Evolutionary conservation across 2,329 filamentous ascomycete species (phyloP).

Genomic region (Endoconidiophora laricicola): DNA sequence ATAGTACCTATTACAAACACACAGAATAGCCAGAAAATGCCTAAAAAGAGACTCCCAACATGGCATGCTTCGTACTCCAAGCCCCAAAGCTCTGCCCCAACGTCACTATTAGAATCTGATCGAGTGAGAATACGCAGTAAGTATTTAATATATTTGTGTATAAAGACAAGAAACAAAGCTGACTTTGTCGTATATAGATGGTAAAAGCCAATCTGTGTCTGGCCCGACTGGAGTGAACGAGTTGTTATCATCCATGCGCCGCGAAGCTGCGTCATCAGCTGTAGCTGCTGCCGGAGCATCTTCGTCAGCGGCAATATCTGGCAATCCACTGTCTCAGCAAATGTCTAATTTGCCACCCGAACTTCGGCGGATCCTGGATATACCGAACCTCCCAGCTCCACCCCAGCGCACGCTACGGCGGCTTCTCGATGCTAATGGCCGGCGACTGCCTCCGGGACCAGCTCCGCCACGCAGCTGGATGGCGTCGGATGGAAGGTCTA

Average conservation of each 20-base stretch:
- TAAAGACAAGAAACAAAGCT: no score
- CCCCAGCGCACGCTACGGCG: background rate
- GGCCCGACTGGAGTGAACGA: no score
- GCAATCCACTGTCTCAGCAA: background rate
- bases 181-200: no score
- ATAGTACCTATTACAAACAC: no score
- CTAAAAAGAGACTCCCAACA: constrained; percentile 1
- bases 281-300: background rate
- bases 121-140: background rate
- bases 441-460: background rate
- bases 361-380: background rate
- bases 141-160: background rate
- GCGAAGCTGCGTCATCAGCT: background rate
- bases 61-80: constrained; percentile 2
- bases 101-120: background rate
- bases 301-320: background rate
- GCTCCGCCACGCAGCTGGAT: background rate
- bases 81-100: background rate
- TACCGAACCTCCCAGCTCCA: background rate
- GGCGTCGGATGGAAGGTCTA: background rate
- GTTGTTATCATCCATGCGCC: no score
- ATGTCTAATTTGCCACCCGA: background rate
- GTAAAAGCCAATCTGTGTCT: background rate
- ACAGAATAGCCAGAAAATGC: background rate
- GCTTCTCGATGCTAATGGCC: background rate